phyloP scores from a whole-genome alignment of 495 filamentous ascomycete genomes.

The Amphirosellinia nigrospora region DNA sequence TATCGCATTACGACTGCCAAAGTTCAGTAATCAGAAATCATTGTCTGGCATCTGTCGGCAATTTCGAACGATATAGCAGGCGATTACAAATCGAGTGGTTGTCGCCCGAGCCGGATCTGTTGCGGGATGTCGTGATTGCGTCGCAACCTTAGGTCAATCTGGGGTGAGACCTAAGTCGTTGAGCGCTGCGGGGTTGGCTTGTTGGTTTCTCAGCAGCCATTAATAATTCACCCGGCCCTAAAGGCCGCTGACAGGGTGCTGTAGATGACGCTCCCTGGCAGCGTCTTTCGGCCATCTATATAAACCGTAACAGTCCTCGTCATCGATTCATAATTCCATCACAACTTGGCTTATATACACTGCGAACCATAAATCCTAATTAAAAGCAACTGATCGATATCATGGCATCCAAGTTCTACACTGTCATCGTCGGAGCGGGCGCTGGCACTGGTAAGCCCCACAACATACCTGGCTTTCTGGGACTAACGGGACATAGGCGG shows the following conservation, averaged over 20 bases:
- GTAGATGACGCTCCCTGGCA: not conserved
- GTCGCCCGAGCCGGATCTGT: not conserved
- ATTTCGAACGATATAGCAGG: too few relatives aligned
- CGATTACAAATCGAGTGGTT: constrained; percentile 18
- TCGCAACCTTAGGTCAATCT: constrained; percentile 19
- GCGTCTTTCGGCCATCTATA: not conserved
- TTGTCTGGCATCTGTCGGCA: too few relatives aligned
- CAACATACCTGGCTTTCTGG: not conserved
- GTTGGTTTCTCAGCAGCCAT: constrained; percentile 23
- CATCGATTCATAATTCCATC: not conserved
- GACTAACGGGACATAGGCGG: constrained; percentile 33
- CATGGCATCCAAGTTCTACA: constrained; percentile 55
- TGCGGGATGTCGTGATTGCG: constrained; percentile 18
- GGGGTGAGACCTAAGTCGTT: constrained; percentile 12
- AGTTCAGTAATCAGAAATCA: constrained; percentile 22
- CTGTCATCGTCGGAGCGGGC: constrained; percentile 74
- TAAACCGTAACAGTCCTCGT: not conserved
- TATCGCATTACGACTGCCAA: not conserved
- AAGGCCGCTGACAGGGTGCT: not conserved
- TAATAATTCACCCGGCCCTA: constrained; percentile 14
- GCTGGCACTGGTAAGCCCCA: constrained; percentile 63
- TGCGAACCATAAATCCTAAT: not conserved
- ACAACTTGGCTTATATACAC: not conserved
- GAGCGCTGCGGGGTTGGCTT: constrained; percentile 19
- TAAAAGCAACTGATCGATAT: not conserved